phyloP scores from a whole-genome alignment of 2,329 filamentous ascomycete species.

The Clonostachys chloroleuca region DNA sequence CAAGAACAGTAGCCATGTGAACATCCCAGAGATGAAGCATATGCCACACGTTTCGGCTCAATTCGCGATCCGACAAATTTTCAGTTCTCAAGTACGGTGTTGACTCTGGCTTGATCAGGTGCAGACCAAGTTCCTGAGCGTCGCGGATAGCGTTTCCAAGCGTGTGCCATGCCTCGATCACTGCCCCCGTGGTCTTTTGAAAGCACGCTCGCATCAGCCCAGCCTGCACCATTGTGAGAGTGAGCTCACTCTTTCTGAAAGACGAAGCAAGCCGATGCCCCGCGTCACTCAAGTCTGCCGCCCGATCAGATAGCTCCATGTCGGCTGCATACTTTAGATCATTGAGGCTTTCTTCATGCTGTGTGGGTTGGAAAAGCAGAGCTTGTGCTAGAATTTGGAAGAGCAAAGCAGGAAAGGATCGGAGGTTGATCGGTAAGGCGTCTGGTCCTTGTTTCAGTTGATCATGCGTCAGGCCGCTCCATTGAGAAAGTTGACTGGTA shows the following conservation, averaged over 20 bases:
- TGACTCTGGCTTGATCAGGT: neutral
- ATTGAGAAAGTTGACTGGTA: conserved; percentile 1
- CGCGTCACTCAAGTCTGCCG: conserved; percentile 4
- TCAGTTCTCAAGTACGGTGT: neutral
- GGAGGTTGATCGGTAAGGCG: neutral
- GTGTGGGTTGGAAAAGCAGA: conserved; percentile 2
- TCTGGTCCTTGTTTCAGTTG: conserved; percentile 2
- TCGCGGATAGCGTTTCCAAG: conserved; percentile 4
- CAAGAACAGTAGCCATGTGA: conserved; percentile 6
- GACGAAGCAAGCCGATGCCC: conserved; percentile 1
- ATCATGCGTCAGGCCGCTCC: conserved; percentile 2
- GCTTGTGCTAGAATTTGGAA: conserved; percentile 4
- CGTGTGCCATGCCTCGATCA: conserved; percentile 5
- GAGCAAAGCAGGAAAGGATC: conserved; percentile 4
- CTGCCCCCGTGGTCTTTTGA: conserved; percentile 4
- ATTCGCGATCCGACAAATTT: neutral
- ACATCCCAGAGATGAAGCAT: conserved; percentile 5
- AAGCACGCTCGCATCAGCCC: conserved; percentile 3
- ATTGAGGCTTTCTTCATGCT: conserved; percentile 2
- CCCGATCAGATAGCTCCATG: conserved; percentile 4
- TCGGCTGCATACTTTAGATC: conserved; percentile 4
- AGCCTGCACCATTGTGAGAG: conserved; percentile 3
- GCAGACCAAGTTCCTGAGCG: conserved; percentile 6
- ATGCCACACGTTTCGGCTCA: conserved; percentile 2
- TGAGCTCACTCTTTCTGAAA: conserved; percentile 1